A percentile compares a stretch with the other conserved stretches of the same genome.
Evolutionary conservation across 208 protist species (phyloP).

Genomic region (Wallacemonas sp.): DNA sequence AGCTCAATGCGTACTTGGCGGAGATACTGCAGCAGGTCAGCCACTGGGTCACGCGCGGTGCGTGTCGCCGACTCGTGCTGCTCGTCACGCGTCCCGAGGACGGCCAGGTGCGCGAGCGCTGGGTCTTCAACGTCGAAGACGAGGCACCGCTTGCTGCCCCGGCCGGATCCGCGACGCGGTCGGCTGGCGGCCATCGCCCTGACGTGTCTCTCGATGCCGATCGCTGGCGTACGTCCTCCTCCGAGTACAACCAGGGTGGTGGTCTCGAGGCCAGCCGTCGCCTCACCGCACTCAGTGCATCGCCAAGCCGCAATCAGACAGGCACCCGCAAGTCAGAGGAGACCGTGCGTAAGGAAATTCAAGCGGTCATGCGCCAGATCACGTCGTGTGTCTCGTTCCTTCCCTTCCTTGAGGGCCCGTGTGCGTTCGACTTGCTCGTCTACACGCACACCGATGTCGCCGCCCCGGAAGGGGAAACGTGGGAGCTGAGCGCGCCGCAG

Average conservation of each 20-base stretch:
- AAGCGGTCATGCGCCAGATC: conserved; percentile 97
- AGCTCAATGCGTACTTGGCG: conserved; percentile 95
- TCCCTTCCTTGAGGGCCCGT: conserved; percentile 88
- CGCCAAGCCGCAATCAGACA: conserved; percentile 5
- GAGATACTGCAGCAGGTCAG: conserved; percentile 95
- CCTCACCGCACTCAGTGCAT: neutral
- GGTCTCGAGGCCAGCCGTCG: neutral
- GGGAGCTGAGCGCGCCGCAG: conserved; percentile 96
- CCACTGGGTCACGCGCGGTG: conserved; percentile 88
- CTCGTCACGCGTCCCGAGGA: conserved; percentile 78
- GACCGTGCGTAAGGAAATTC: conserved; percentile 94
- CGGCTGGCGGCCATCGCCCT: neutral
- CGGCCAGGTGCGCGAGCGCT: conserved; percentile 92
- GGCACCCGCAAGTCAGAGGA: conserved; percentile 64
- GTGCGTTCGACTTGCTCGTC: conserved; percentile 94
- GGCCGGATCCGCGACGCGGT: too few relatives aligned
- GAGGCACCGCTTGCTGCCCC: neutral
- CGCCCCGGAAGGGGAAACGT: conserved; percentile 79
- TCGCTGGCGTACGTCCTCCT: conserved; percentile 8
- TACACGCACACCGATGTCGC: conserved; percentile 87
- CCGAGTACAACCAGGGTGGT: conserved; percentile 16
- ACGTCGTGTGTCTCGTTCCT: conserved; percentile 97
- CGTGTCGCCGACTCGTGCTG: conserved; percentile 95
- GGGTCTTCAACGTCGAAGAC: conserved; percentile 93
- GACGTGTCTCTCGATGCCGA: conserved; percentile 3